Conservation (phyloP, 2,329 filamentous ascomycete genomes). For the Hirsutella rhossiliensis region DNA sequence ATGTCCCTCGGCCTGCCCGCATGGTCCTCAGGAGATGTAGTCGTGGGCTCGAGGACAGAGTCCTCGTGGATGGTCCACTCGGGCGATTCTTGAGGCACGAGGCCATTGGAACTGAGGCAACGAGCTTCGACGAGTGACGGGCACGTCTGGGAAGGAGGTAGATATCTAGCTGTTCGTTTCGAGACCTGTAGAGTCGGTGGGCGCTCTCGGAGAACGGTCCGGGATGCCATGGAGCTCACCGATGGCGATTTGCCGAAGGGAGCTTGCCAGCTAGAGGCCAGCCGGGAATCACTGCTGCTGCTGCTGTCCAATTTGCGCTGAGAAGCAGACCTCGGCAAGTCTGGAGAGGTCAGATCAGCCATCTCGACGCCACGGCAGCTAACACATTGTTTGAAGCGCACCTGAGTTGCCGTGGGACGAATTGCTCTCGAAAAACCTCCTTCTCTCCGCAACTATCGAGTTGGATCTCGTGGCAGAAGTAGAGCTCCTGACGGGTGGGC, state of each 20-base stretch:
- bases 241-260: too few species aligned
- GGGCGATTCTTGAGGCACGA: background rate
- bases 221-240: background rate
- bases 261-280: too few species aligned
- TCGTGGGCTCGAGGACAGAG: too few species aligned
- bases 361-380: too few species aligned
- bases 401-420: background rate
- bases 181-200: background rate
- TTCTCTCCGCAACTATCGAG: conserved; percentile 12
- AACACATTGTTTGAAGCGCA: too few species aligned
- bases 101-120: background rate
- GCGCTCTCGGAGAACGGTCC: background rate
- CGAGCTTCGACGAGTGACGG: background rate
- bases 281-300: too few species aligned
- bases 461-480: background rate
- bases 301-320: too few species aligned
- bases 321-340: too few species aligned
- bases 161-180: background rate
- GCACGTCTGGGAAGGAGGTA: background rate
- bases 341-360: too few species aligned
- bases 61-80: too few species aligned
- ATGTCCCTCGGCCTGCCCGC: background rate
- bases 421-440: conserved; percentile 10
- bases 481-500: background rate
- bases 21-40: background rate